phyloP scores from a whole-genome alignment of 768 basidiomycete genomes.

The Naematelia encephala region DNA sequence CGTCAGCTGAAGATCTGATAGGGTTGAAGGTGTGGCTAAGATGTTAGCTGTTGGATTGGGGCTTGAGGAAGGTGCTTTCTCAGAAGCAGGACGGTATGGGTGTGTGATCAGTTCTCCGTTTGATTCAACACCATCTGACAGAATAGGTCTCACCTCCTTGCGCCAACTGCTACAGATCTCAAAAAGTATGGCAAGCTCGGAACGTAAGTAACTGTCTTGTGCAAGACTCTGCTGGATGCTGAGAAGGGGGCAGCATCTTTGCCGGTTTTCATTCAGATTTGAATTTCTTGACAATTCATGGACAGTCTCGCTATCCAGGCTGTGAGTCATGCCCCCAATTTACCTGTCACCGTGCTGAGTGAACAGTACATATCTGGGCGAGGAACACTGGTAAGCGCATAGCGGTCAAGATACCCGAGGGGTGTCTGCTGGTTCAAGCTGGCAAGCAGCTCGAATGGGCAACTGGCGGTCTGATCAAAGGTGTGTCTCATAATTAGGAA shows the following conservation, averaged over 20 bases:
- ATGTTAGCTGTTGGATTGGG: constrained; percentile 85
- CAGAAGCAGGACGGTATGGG: constrained; percentile 81
- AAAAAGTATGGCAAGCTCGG: constrained; percentile 61
- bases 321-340: constrained; percentile 61
- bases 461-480: constrained; percentile 65
- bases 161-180: constrained; percentile 90
- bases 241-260: constrained; percentile 60
- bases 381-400: constrained; percentile 89
- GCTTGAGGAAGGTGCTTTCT: constrained; percentile 66
- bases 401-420: constrained; percentile 76
- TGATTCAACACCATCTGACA: neutral
- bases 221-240: neutral
- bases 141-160: constrained; percentile 74
- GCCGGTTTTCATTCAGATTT: constrained; percentile 94
- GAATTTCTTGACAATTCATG: constrained; percentile 65
- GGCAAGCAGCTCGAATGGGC: constrained; percentile 93
- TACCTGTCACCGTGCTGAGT: constrained; percentile 3
- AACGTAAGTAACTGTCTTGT: constrained; percentile 23
- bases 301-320: constrained; percentile 43
- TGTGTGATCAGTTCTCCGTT: constrained; percentile 49
- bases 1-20: constrained; percentile 46
- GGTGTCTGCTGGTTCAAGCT: constrained; percentile 84
- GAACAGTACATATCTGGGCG: constrained; percentile 83
- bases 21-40: constrained; percentile 79
- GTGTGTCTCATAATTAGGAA: constrained; percentile 13